Evolutionary conservation across 768 basidiomycete genomes (phyloP).

Genomic region (Pleurotus tuoliensis): DNA sequence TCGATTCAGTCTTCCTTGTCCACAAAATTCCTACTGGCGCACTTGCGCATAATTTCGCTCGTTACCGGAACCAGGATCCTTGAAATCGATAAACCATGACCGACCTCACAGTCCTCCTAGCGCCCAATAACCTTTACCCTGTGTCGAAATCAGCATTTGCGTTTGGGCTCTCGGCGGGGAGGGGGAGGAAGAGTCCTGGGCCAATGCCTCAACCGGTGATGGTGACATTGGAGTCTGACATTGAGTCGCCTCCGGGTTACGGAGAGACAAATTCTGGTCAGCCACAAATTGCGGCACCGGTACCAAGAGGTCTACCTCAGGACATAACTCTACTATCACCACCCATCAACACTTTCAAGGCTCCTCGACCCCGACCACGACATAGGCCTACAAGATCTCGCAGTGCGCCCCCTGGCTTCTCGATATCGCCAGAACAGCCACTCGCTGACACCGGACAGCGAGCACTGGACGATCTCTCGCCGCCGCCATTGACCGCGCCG

Average conservation of each 20-base stretch:
- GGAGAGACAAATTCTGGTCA: constrained; percentile 3
- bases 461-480: constrained; percentile 1
- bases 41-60: constrained; percentile 2
- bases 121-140: constrained; percentile 42
- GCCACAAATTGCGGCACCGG: constrained; percentile 14
- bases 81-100: constrained; percentile 29
- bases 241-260: background rate
- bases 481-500: constrained; percentile 21
- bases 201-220: constrained; percentile 17
- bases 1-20: background rate
- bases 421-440: constrained; percentile 7
- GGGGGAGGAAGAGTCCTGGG: constrained; percentile 16
- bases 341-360: constrained; percentile 38
- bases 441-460: constrained; percentile 3
- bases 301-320: constrained; percentile 13
- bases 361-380: constrained; percentile 16
- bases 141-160: constrained; percentile 25
- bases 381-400: constrained; percentile 45
- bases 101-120: constrained; percentile 48
- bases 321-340: constrained; percentile 41
- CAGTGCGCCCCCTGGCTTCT: constrained; percentile 33
- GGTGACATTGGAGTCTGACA: constrained; percentile 19
- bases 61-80: background rate
- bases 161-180: constrained; percentile 20
- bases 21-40: background rate